Conservation (phyloP, 768 basidiomycete species). For the Russula griseocarnosa region DNA sequence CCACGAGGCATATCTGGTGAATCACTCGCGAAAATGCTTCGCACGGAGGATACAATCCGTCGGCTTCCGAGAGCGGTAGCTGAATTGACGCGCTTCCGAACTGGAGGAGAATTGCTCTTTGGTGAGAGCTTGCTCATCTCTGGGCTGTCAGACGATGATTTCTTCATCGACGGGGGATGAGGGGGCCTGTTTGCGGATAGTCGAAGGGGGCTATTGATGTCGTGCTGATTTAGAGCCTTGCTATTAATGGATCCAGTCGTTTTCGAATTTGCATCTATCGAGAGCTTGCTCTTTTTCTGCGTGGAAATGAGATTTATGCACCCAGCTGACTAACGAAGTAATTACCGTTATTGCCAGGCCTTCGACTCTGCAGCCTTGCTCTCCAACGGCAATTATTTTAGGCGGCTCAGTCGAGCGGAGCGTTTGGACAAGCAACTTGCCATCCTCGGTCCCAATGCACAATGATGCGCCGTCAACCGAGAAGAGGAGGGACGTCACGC, state of each 20-base stretch:
- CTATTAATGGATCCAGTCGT: constrained; percentile 33
- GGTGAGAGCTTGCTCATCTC: constrained; percentile 4
- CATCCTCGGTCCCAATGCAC: constrained; percentile 60
- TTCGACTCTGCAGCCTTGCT: constrained; percentile 45
- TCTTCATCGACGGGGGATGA: constrained; percentile 8
- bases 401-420: constrained; percentile 64
- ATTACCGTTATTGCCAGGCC: constrained; percentile 57
- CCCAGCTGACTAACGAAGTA: not conserved
- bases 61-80: constrained; percentile 24
- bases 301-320: not conserved
- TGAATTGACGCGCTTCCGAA: constrained; percentile 27
- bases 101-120: not conserved
- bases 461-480: constrained; percentile 65
- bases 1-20: constrained; percentile 1
- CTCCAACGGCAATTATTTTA: constrained; percentile 49
- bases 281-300: constrained; percentile 29
- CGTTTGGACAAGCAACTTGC: constrained; percentile 60
- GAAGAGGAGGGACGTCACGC: constrained; percentile 59
- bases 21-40: constrained; percentile 21
- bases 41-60: constrained; percentile 24
- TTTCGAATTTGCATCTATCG: constrained; percentile 32
- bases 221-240: constrained; percentile 29
- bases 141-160: constrained; percentile 18
- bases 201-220: constrained; percentile 20
- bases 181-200: constrained; percentile 11